Base-by-base conservation (phyloP, 2,329 filamentous ascomycete species). In the Hypoxylon sp. region DNA sequence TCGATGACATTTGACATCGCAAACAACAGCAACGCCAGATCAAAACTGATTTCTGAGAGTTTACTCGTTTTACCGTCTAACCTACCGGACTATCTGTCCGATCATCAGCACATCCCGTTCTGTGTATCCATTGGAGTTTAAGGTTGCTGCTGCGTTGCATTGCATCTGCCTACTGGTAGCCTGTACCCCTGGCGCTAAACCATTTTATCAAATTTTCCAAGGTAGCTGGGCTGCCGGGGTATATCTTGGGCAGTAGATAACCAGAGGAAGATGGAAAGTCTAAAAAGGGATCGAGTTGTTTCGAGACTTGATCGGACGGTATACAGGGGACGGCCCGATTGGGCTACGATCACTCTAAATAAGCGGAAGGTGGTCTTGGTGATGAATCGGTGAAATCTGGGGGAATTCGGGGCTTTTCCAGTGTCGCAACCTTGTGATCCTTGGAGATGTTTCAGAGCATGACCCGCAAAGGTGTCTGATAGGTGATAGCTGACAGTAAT, bases 251-350 rank as follows among this genome's bases (percentile, higher is more conserved):
- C n/a, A 55, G 52, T 15, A 46, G 30, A 39, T 26, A 61, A 28
- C 44, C 6, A 47, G 22, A 48, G 37, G 37, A 50, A 41, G 51
- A 8, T 15, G 44, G 39, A 11, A 39, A 22, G 28, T 28, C 44
- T 19, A 17, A 39, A 52, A 8, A 49, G 28, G 19, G 28, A 41
- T 34, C 13, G 22, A 39, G 30, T 22, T n/a, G 15, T 15, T 17
- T 44, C 34, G 13, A 53, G 44, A 32, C 46, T 58, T 52, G 49
- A 51, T 43, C 49, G 49, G 37, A 32, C 54, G 30, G 52, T 56
- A 30, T 48, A 20, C 60, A 65, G 62, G 67, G 67, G 62, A 49
- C 67, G 67, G 67, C 59, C 67, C 67, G 67, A 69, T 65, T 69
- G 58, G 59, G 61, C 56, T 53, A 64, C 62, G 64, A 67, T 64